Evolutionary conservation across 306 rosid species (phyloP), one percentile per base, ranked within the genome.

Genomic region (Begonia fuchsioides): DNA sequence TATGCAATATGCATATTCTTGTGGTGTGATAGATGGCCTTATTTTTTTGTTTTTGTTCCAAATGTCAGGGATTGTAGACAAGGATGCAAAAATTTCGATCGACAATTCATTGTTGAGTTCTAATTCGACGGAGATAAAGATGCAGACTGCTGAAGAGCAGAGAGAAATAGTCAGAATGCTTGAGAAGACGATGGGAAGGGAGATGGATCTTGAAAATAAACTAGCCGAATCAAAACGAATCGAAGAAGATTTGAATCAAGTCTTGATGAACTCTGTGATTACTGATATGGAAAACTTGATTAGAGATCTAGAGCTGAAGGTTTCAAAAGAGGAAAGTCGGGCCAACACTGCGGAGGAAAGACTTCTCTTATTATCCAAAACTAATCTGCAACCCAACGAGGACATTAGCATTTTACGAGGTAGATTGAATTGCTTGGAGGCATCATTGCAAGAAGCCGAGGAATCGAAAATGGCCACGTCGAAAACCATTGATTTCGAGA

Each of bases 281-380:
- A 44, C 32, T 32, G 98, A 90, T 59, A 90, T 90, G 98, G 76
- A 85, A 15, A 66, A 60, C 63, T 62, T 90, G 71, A 90, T 90
- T n/a, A 32, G 49, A 69, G 80, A 81, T 65, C 78, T 86, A 32
- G 78, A 81, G 80, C 65, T 59, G 56, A 85, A 79, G 70, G 79
- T 71, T 68, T 59, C 57, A 18, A 82, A 82, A 72, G 79, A 80
- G n/a, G 98, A 85, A 65, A 60, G 51, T 62, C 73, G 66, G 62
- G 87, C 87, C 17, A 87, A 81, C 56, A 68, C 60, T 56, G 77
- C 84, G 12, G 95, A 90, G 74, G 87, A 79, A 13, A 82, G 75
- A 66, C 69, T 85, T 55, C 69, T 79, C 62, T 12, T 66, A 44
- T 61, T 92, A 68, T 79, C 98, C 8, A 87, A 81, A 68, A 75